These are phyloP conservation scores for Candida sanyaensis DNA, from an alignment of 1,139 yeast genomes.

Conservation along the genomic window DNA sequence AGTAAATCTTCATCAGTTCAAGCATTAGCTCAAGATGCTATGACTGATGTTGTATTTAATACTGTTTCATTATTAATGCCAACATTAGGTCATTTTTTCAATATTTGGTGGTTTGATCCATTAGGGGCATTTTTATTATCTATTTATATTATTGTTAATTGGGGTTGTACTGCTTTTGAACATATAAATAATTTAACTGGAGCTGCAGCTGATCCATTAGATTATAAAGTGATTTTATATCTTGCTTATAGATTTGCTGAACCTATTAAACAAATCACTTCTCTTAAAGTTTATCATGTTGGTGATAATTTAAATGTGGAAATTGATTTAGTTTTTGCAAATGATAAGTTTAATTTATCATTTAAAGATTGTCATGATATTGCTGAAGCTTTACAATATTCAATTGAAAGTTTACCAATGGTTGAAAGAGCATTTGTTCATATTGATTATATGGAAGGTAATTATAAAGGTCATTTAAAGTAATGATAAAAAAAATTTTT, in stretches of 20 bases:
- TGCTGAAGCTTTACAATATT: conserved; percentile 80
- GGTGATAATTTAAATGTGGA: conserved; percentile 80
- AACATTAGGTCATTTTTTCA: conserved; percentile 50
- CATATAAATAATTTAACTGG: conserved; percentile 79
- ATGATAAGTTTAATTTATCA: conserved; percentile 41
- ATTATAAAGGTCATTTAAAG: conserved; percentile 51
- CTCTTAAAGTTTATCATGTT: conserved; percentile 72
- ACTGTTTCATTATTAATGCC: conserved; percentile 73
- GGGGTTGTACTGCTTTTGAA: conserved; percentile 66
- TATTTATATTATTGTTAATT: conserved; percentile 60
- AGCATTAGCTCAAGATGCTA: conserved; percentile 82
- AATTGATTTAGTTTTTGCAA: conserved; percentile 67
- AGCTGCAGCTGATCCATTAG: conserved; percentile 63
- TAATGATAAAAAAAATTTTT: too few species aligned
- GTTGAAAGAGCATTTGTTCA: conserved; percentile 85
- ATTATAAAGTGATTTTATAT: conserved; percentile 67
- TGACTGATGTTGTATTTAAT: conserved; percentile 74
- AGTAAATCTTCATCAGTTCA: conserved; percentile 69
- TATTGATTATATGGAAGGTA: conserved; percentile 65
- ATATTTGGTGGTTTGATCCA: conserved; percentile 72
- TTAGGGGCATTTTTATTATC: conserved; percentile 69
- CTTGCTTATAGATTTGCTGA: conserved; percentile 71
- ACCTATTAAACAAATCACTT: conserved; percentile 63
- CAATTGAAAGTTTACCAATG: conserved; percentile 72
- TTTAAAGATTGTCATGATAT: conserved; percentile 76